Conservation (phyloP, 225 moss, liverwort and hornwort genomes). For the Bryoerythrophyllum caledonicum region DNA sequence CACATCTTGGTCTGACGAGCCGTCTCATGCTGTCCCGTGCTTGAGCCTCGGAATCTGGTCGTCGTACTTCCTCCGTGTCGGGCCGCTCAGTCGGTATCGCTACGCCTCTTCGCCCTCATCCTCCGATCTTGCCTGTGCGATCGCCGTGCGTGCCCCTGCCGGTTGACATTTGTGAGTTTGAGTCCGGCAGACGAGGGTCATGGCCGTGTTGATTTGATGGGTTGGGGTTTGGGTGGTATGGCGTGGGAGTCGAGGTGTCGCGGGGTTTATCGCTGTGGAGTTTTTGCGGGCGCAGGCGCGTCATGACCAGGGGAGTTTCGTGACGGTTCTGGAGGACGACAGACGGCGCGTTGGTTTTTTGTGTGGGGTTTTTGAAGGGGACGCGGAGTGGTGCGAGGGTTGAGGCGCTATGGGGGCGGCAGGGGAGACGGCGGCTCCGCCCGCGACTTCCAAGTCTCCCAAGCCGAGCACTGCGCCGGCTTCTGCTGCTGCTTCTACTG, state of each 20-base stretch:
- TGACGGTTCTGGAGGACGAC: slow-evolving; percentile 26
- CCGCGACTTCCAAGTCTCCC: slow-evolving; percentile 45
- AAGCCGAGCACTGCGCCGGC: slow-evolving; percentile 28
- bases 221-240: slow-evolving; percentile 2
- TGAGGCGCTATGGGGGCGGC: slow-evolving; percentile 53
- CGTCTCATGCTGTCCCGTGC: not conserved
- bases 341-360: not conserved
- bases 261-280: slow-evolving; percentile 37
- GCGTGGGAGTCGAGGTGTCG: slow-evolving; percentile 27
- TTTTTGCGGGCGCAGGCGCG: slow-evolving; percentile 42
- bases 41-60: not conserved
- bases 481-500: not conserved
- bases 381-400: slow-evolving; percentile 27
- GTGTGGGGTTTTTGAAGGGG: not conserved
- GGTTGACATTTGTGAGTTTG: too few relatives aligned
- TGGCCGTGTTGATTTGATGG: too few relatives aligned
- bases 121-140: not conserved
- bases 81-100: not conserved
- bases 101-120: not conserved
- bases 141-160: too few relatives aligned
- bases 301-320: slow-evolving; percentile 52
- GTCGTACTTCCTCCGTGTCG: not conserved
- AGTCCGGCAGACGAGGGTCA: too few relatives aligned
- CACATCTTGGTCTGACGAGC: slow-evolving; percentile 7
- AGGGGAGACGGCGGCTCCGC: slow-evolving; percentile 53